Evolutionary conservation across 2,329 filamentous ascomycete species (phyloP), one percentile per base, ranked within the genome.

Genomic region (Thermothelomyces thermophilus): DNA sequence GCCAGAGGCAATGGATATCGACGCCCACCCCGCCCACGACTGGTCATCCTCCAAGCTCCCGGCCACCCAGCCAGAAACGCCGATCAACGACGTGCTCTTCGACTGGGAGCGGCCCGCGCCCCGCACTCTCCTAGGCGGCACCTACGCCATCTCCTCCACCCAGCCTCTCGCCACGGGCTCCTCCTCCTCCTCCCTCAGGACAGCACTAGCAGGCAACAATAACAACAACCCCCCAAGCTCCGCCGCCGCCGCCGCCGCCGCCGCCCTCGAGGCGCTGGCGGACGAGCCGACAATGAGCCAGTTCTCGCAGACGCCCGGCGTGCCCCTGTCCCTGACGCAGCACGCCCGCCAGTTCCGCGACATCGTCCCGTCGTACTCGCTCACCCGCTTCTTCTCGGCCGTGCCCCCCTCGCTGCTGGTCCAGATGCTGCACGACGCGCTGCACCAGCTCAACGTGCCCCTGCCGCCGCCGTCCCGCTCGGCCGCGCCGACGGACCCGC

Each of bases 371-470:
- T 76, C 86, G 7, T 87, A 94, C 64, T 83, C 87, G 0, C 80
- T 98, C 55, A 91, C 91, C 6, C 86, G 90, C 50, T 98, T 98
- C 76, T 90, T 93, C 69, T 96, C 90, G 0, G 80, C 84, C 43
- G 83, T 91, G 62, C 80, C 88, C 1, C 73, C 88, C 5, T 72
- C 79, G 13, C 77, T 91, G 50, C 79, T 98, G 1, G 76, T 95
- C 0, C 84, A 90, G 45, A 83, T 91, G 65, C 74, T 98, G 17
- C 76, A 80, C 60, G 86, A 90, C 57, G 87, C 89, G 1, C 73
- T 98, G 24, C 88, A 95, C 64, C 82, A 87, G 51, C 80, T 97
- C 34, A 90, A 90, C 56, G 83, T 98, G 2, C 87, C 88, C 0
- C 78, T 86, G 5, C 79, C 33, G 14, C 33, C 13, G 7, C 13